Conservation (phyloP, 768 basidiomycete species). For the Candolleomyces aberdarensis region DNA sequence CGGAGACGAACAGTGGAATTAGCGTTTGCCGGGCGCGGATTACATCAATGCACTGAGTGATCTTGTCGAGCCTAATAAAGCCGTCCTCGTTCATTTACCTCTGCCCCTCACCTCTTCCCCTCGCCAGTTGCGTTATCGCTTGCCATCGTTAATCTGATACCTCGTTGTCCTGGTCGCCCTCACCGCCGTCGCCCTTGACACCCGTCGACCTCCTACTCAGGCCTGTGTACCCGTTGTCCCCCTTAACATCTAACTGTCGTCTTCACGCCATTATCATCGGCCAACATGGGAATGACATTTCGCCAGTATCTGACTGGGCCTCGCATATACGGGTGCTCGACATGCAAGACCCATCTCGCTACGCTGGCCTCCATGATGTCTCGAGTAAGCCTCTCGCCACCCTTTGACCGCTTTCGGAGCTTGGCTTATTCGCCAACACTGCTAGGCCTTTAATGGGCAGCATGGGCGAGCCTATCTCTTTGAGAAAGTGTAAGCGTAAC, state of each 20-base stretch:
- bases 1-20: background rate
- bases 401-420: slow-evolving; percentile 11
- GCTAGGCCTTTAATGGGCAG: slow-evolving; percentile 93
- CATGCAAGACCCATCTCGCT: slow-evolving; percentile 87
- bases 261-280: background rate
- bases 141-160: background rate
- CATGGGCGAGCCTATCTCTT: slow-evolving; percentile 95
- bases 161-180: background rate
- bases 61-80: background rate
- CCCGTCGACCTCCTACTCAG: no score
- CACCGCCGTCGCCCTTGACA: no score
- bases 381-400: slow-evolving; percentile 48
- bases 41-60: background rate
- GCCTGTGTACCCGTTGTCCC: no score
- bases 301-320: slow-evolving; percentile 81
- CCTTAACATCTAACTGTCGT: background rate
- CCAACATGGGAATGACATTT: slow-evolving; percentile 83
- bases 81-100: background rate
- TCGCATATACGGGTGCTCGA: slow-evolving; percentile 85
- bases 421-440: slow-evolving; percentile 7
- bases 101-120: background rate
- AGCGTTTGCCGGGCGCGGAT: background rate
- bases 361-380: slow-evolving; percentile 91
- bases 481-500: slow-evolving; percentile 75
- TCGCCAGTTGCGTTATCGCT: background rate